A percentile compares a stretch with the other conserved stretches of the same genome.
Evolutionary conservation across 192 early-diverging fungal species (phyloP).

Genomic region (Mortierella antarctica): DNA sequence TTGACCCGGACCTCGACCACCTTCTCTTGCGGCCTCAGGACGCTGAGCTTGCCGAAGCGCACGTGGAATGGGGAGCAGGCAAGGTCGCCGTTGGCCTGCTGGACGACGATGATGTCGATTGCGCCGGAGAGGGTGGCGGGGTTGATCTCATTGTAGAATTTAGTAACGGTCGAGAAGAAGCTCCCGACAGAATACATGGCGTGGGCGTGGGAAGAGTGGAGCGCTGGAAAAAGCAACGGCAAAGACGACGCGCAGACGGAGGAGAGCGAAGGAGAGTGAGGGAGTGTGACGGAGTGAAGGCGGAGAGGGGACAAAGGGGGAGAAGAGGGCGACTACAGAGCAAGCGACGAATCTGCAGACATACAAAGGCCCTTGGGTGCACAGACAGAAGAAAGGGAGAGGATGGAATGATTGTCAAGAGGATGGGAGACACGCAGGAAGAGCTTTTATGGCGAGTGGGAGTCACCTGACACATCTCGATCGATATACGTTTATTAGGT

Average conservation of each 20-base stretch:
- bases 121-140: constrained; percentile 97
- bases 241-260: background rate
- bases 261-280: background rate
- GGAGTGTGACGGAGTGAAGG: background rate
- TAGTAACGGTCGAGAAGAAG: constrained; percentile 81
- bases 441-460: no score
- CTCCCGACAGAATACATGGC: constrained; percentile 59
- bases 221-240: background rate
- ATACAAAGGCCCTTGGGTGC: no score
- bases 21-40: constrained; percentile 93
- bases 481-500: no score
- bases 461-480: no score
- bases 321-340: no score
- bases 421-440: no score
- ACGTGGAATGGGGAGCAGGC: constrained; percentile 98
- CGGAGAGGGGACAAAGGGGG: background rate
- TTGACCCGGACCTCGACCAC: constrained; percentile 90
- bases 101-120: constrained; percentile 97
- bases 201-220: no score
- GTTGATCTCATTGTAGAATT: constrained; percentile 96
- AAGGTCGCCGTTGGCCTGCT: constrained; percentile 83
- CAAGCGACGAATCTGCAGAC: no score
- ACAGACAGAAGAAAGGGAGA: no score
- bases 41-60: constrained; percentile 95
- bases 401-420: no score